phyloP scores from a whole-genome alignment of 1,284 basidiomycete species.

The Bjerkandera adusta region DNA sequence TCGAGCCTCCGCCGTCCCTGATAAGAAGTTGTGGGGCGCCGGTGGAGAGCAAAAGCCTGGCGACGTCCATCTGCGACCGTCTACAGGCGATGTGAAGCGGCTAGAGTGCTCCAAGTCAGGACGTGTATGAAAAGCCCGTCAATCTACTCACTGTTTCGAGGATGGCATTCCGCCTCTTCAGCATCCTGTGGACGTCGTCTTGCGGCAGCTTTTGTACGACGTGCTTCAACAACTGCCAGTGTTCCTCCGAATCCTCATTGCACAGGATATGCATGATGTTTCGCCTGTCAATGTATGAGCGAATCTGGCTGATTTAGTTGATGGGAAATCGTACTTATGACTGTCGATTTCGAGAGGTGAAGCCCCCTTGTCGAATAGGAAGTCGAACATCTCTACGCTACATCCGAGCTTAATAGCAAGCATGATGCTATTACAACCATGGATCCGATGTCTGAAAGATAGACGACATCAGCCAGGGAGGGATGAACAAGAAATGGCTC shows the following conservation, averaged over 20 bases:
- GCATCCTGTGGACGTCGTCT: slow-evolving; percentile 40
- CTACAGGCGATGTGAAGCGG: slow-evolving; percentile 51
- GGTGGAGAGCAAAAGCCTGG: slow-evolving; percentile 35
- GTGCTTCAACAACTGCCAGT: slow-evolving; percentile 35
- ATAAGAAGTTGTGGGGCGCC: slow-evolving; percentile 33
- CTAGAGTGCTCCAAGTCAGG: slow-evolving; percentile 26
- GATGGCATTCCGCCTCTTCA: slow-evolving; percentile 46
- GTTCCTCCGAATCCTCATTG: slow-evolving; percentile 21
- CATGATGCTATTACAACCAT: slow-evolving; percentile 42
- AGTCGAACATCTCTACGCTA: slow-evolving; percentile 42
- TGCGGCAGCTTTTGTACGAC: slow-evolving; percentile 45
- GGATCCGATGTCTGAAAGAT: slow-evolving; percentile 7
- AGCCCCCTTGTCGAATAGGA: slow-evolving; percentile 44
- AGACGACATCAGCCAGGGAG: not conserved
- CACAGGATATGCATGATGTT: slow-evolving; percentile 55
- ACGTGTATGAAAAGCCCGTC: not conserved
- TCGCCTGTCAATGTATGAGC: slow-evolving; percentile 33
- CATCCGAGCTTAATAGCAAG: slow-evolving; percentile 35
- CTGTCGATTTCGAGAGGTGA: slow-evolving; percentile 42
- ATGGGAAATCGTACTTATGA: slow-evolving; percentile 39
- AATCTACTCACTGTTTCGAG: slow-evolving; percentile 42
- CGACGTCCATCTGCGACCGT: slow-evolving; percentile 22
- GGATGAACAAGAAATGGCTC: not conserved
- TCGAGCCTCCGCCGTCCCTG: slow-evolving; percentile 42
- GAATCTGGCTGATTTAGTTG: no score